Evolutionary conservation across 2,329 filamentous ascomycete genomes (phyloP).

Genomic region (Didymella sp.): DNA sequence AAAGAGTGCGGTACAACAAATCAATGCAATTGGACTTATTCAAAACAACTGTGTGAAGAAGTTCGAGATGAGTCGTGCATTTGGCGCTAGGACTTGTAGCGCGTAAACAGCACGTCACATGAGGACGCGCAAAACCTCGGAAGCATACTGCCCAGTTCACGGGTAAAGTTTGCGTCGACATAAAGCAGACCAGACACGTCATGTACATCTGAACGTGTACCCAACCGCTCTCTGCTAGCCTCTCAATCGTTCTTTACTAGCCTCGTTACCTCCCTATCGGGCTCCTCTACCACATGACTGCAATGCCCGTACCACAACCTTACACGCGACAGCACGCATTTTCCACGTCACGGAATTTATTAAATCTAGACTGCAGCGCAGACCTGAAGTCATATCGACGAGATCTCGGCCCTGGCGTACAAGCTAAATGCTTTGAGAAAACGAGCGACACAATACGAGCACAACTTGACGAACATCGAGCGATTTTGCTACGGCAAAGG

Average conservation of each 20-base stretch:
- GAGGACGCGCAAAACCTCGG: slow-evolving; percentile 9
- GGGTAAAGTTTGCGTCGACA: slow-evolving; percentile 13
- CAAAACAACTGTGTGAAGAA: background rate
- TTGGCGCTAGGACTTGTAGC: slow-evolving; percentile 1
- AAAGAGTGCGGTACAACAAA: background rate
- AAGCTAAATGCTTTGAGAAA: slow-evolving; percentile 29
- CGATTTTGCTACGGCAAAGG: slow-evolving; percentile 24
- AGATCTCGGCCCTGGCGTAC: slow-evolving; percentile 32
- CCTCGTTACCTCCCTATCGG: background rate
- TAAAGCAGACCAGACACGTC: slow-evolving; percentile 3
- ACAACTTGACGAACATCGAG: slow-evolving; percentile 32
- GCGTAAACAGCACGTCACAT: slow-evolving; percentile 13
- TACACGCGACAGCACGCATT: slow-evolving; percentile 20
- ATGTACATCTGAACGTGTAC: background rate
- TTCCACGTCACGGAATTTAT: slow-evolving; percentile 21
- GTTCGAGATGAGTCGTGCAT: background rate
- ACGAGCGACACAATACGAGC: slow-evolving; percentile 30
- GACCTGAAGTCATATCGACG: slow-evolving; percentile 31
- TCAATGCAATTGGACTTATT: background rate
- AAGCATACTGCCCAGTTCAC: slow-evolving; percentile 3
- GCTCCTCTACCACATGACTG: background rate
- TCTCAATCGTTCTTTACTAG: slow-evolving; percentile 1
- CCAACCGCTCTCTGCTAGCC: slow-evolving; percentile 1
- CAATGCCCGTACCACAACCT: slow-evolving; percentile 19
- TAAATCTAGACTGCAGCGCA: slow-evolving; percentile 33